phyloP scores from a whole-genome alignment of 2,329 filamentous ascomycete species.

The Trichoderma harzianum region DNA sequence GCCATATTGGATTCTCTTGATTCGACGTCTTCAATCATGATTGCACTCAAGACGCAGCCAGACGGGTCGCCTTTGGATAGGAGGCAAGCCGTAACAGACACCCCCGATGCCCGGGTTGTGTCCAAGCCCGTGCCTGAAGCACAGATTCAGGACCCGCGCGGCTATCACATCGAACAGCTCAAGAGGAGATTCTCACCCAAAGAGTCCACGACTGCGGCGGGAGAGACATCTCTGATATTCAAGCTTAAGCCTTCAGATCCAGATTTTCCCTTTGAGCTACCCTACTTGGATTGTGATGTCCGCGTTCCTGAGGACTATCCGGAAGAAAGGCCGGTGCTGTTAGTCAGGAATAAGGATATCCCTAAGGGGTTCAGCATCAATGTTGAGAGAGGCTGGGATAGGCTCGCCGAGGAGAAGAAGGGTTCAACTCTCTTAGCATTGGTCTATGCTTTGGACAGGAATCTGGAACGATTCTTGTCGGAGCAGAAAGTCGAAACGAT shows the following conservation, averaged over 20 bases:
- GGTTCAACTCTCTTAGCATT: slow-evolving; percentile 61
- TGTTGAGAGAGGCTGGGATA: slow-evolving; percentile 70
- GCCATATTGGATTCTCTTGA: neutral
- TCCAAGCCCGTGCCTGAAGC: slow-evolving; percentile 62
- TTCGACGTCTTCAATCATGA: slow-evolving; percentile 31
- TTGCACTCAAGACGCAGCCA: slow-evolving; percentile 33
- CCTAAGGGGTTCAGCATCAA: slow-evolving; percentile 71
- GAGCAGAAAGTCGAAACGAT: slow-evolving; percentile 69
- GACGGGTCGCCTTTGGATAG: slow-evolving; percentile 32
- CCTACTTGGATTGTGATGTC: slow-evolving; percentile 64
- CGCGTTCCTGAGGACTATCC: slow-evolving; percentile 65
- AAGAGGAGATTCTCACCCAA: slow-evolving; percentile 59
- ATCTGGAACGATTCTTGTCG: slow-evolving; percentile 66
- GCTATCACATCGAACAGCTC: slow-evolving; percentile 73
- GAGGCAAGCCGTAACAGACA: slow-evolving; percentile 46
- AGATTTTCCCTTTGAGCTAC: slow-evolving; percentile 77
- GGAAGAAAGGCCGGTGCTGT: slow-evolving; percentile 52
- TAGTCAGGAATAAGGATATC: slow-evolving; percentile 65
- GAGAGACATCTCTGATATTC: slow-evolving; percentile 59
- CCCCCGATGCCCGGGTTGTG: slow-evolving; percentile 50
- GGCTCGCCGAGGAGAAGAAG: slow-evolving; percentile 54
- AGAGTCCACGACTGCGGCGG: slow-evolving; percentile 42
- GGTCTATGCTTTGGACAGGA: slow-evolving; percentile 68
- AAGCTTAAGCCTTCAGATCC: slow-evolving; percentile 71
- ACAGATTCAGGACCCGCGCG: slow-evolving; percentile 64